phyloP scores from a whole-genome alignment of 805 yeast genomes.

The Torulaspora franciscae region DNA sequence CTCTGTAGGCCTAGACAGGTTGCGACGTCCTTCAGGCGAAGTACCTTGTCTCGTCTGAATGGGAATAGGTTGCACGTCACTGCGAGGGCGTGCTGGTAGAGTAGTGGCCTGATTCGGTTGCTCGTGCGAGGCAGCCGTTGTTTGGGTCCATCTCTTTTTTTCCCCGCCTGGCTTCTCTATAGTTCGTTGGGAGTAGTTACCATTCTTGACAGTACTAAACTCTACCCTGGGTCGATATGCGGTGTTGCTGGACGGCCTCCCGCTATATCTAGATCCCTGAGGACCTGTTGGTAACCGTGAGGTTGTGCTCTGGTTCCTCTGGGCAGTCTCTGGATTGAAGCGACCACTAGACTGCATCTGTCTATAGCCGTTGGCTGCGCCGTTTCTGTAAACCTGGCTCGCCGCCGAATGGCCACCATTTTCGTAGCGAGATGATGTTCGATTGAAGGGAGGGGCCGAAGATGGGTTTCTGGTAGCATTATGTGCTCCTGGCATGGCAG shows the following conservation, averaged over 20 bases:
- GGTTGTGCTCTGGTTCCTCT: not conserved
- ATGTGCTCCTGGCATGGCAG: constrained; percentile 6
- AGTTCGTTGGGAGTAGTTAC: not conserved
- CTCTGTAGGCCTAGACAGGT: not conserved
- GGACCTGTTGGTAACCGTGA: constrained; percentile 7
- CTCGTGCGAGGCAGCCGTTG: not conserved
- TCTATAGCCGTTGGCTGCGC: constrained; percentile 4
- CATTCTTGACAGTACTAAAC: not conserved
- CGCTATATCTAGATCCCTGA: constrained; percentile 12
- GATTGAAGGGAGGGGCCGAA: constrained; percentile 5
- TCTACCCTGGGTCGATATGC: constrained; percentile 4
- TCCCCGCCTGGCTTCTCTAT: not conserved
- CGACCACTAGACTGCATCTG: not conserved
- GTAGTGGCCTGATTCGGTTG: not conserved
- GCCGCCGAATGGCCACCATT: not conserved
- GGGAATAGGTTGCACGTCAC: not conserved
- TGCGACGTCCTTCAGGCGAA: not conserved
- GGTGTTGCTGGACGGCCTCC: constrained; percentile 1
- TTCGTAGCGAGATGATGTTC: constrained; percentile 10
- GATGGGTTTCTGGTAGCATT: not conserved
- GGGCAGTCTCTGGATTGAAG: not conserved
- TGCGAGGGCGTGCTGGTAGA: constrained; percentile 5
- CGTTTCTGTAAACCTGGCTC: constrained; percentile 1
- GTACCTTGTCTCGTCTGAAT: not conserved
- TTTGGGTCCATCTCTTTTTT: constrained; percentile 1